Percentiles rank a stretch among this genome's conserved stretches.
These are phyloP conservation scores for Aspergillus pseudonomiae DNA, from an alignment of 2,329 filamentous ascomycete genomes.

Conservation along the genomic window DNA sequence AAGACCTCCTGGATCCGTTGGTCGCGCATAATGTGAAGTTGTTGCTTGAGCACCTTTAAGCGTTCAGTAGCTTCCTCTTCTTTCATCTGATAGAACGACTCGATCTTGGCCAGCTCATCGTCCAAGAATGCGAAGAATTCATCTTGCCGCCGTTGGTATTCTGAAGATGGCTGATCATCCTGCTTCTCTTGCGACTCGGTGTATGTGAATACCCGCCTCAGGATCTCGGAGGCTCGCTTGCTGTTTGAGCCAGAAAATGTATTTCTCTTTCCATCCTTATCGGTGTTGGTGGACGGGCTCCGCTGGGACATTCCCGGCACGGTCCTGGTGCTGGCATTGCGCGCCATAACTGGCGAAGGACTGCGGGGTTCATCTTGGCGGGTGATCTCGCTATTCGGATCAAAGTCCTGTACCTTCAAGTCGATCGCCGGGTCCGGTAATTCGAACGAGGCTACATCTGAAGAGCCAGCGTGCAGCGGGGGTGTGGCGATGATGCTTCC, in stretches of 20 bases:
- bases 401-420: conserved; percentile 34
- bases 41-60: conserved; percentile 71
- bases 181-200: conserved; percentile 47
- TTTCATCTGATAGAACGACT: conserved; percentile 84
- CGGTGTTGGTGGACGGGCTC: conserved; percentile 14
- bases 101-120: conserved; percentile 84
- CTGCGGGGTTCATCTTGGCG: conserved; percentile 25
- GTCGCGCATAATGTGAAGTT: conserved; percentile 92
- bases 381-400: conserved; percentile 15
- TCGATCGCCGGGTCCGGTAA: conserved; percentile 66
- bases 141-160: conserved; percentile 72
- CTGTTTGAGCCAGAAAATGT: conserved; percentile 30
- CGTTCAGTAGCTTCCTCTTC: conserved; percentile 81
- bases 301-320: conserved; percentile 5
- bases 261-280: conserved; percentile 23
- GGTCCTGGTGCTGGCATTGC: conserved; percentile 18
- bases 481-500: conserved; percentile 66
- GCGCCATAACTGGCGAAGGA: conserved; percentile 29
- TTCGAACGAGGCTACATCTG: conserved; percentile 55
- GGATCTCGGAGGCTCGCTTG: conserved; percentile 29
- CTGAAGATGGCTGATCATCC: conserved; percentile 57
- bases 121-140: conserved; percentile 89
- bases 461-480: conserved; percentile 36
- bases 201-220: conserved; percentile 45
- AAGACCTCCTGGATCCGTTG: conserved; percentile 74